Evolutionary conservation across 768 basidiomycete genomes (phyloP).

Genomic region (Amanita subjunquillea): DNA sequence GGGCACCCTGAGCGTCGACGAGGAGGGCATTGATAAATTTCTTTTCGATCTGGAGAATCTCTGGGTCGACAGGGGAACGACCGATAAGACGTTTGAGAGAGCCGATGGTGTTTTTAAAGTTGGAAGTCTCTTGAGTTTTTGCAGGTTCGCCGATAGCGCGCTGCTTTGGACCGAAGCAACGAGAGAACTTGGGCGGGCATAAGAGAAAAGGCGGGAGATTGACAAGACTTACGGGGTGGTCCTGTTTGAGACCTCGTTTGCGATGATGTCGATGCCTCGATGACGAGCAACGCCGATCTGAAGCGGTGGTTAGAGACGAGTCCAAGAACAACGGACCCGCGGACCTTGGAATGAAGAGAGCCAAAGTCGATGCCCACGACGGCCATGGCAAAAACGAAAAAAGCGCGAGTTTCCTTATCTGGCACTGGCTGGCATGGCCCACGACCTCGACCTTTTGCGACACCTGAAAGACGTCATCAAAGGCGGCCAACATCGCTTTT

Average conservation of each 20-base stretch:
- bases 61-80: slow-evolving; percentile 67
- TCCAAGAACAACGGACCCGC: slow-evolving; percentile 10
- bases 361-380: slow-evolving; percentile 96
- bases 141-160: slow-evolving; percentile 90
- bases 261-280: slow-evolving; percentile 97
- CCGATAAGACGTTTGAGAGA: slow-evolving; percentile 87
- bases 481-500: slow-evolving; percentile 62
- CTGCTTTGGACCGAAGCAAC: slow-evolving; percentile 92
- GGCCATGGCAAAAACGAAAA: slow-evolving; percentile 43
- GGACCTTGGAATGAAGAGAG: slow-evolving; percentile 78
- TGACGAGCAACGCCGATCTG: slow-evolving; percentile 94
- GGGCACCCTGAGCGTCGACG: slow-evolving; percentile 72
- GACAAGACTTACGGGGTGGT: slow-evolving; percentile 72
- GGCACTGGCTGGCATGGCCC: slow-evolving; percentile 7
- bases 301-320: neutral
- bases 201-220: neutral
- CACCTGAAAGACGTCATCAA: slow-evolving; percentile 67
- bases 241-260: slow-evolving; percentile 96
- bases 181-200: slow-evolving; percentile 53
- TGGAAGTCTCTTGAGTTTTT: slow-evolving; percentile 96
- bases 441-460: slow-evolving; percentile 66
- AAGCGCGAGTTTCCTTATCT: too few relatives aligned
- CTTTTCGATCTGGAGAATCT: slow-evolving; percentile 77
- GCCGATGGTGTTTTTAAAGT: slow-evolving; percentile 96
- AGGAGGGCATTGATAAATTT: slow-evolving; percentile 85